Evolutionary conservation across 2,329 filamentous ascomycete genomes (phyloP).

Genomic region (Hypoxylon sp.): DNA sequence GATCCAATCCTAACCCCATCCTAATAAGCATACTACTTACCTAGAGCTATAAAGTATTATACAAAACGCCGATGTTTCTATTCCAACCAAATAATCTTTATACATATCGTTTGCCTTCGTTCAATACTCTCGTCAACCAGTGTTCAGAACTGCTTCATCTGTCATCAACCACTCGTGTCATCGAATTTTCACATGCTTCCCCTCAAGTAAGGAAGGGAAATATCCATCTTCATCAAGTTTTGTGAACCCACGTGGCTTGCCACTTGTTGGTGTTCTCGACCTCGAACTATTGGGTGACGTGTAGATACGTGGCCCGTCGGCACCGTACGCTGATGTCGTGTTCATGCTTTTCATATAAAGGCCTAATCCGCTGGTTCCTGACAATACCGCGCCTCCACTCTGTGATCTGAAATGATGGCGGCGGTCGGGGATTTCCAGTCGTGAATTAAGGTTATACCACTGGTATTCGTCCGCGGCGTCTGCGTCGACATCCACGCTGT

Average conservation of each 20-base stretch:
- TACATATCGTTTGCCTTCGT: background rate
- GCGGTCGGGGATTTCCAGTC: conserved; percentile 51
- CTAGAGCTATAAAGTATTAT: background rate
- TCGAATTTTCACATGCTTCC: conserved; percentile 38
- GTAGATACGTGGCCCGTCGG: conserved; percentile 51
- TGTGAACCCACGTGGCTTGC: conserved; percentile 51
- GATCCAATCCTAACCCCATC: conserved; percentile 3
- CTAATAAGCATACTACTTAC: background rate
- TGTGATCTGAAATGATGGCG: conserved; percentile 54
- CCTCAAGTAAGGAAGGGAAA: conserved; percentile 56
- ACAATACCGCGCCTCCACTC: conserved; percentile 49
- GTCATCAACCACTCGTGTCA: conserved; percentile 20
- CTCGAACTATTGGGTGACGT: conserved; percentile 65
- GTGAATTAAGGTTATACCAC: conserved; percentile 54
- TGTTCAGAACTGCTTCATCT: background rate
- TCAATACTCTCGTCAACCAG: background rate
- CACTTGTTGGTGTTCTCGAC: conserved; percentile 63
- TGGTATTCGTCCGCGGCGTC: conserved; percentile 59
- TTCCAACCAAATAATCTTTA: conserved; percentile 19
- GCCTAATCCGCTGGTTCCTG: conserved; percentile 39
- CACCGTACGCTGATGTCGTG: conserved; percentile 49
- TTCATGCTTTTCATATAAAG: conserved; percentile 44
- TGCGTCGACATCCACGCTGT: conserved; percentile 42
- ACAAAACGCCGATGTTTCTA: conserved; percentile 25
- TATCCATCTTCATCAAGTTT: conserved; percentile 59